A percentile compares a stretch with the other conserved stretches of the same genome.
Conservation (phyloP, 1,284 basidiomycete genomes). For the Baeospora myosura region DNA sequence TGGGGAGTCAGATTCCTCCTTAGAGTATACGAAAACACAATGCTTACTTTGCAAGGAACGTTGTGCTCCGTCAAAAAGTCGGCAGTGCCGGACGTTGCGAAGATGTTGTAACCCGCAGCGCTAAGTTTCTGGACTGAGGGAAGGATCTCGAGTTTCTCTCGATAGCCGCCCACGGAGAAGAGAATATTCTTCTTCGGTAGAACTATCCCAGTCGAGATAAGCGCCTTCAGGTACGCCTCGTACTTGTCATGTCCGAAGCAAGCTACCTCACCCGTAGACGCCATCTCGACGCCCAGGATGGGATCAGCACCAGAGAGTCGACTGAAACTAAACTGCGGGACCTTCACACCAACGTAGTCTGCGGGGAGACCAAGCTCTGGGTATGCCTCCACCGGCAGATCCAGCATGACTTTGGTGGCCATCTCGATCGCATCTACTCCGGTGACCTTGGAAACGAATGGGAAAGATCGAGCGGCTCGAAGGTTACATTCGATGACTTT, state of each 20-base stretch:
- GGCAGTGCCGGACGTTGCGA: conserved; percentile 94
- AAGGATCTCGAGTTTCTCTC: conserved; percentile 96
- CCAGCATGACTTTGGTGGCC: conserved; percentile 98
- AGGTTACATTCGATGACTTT: conserved; percentile 99
- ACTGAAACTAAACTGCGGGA: conserved; percentile 97
- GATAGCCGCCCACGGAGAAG: conserved; percentile 92
- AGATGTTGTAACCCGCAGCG: conserved; percentile 91
- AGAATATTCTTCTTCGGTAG: conserved; percentile 94
- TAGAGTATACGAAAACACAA: conserved; percentile 8
- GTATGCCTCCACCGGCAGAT: conserved; percentile 83
- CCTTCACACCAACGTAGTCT: conserved; percentile 97
- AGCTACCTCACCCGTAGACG: conserved; percentile 98
- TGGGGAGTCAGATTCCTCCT: conserved; percentile 9
- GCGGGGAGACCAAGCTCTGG: conserved; percentile 81
- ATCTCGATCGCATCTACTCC: conserved; percentile 96
- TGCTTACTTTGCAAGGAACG: conserved; percentile 72
- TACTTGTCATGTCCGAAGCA: conserved; percentile 98
- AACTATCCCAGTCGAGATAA: conserved; percentile 93
- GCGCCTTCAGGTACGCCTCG: conserved; percentile 95
- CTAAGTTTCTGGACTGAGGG: conserved; percentile 96
- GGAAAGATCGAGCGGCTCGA: conserved; percentile 96
- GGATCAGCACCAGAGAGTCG: conserved; percentile 95
- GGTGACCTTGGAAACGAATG: conserved; percentile 98
- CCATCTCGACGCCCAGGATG: conserved; percentile 99
- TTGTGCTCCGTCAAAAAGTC: conserved; percentile 89